These are phyloP conservation scores for Phaeosphaeriaceae sp. DNA, from an alignment of 2,329 filamentous ascomycete genomes.

Conservation along the genomic window DNA sequence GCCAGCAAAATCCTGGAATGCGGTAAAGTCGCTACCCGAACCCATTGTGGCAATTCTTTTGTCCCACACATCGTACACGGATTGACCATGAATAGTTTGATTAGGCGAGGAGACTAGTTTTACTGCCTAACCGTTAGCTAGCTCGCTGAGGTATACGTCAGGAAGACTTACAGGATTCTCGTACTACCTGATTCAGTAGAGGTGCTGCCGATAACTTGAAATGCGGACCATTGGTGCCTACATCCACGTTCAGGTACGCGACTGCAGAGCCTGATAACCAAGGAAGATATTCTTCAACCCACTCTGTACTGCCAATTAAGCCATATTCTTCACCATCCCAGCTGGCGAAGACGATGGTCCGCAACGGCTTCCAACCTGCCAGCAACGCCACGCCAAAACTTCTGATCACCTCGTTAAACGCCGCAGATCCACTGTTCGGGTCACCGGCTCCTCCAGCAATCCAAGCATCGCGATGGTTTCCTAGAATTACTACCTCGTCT, in stretches of 20 bases:
- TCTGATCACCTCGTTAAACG: slow-evolving; percentile 78
- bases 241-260: slow-evolving; percentile 86
- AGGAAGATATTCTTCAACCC: slow-evolving; percentile 87
- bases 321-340: slow-evolving; percentile 80
- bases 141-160: background rate
- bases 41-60: slow-evolving; percentile 63
- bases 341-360: slow-evolving; percentile 85
- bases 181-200: slow-evolving; percentile 74
- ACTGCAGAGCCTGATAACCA: slow-evolving; percentile 78
- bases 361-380: slow-evolving; percentile 80
- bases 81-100: slow-evolving; percentile 72
- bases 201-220: slow-evolving; percentile 74
- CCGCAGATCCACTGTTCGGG: slow-evolving; percentile 81
- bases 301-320: slow-evolving; percentile 85
- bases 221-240: slow-evolving; percentile 69
- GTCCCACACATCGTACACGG: slow-evolving; percentile 68
- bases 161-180: slow-evolving; percentile 60
- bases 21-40: slow-evolving; percentile 59
- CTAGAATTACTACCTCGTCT: slow-evolving; percentile 85
- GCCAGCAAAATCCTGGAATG: slow-evolving; percentile 61
- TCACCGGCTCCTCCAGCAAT: slow-evolving; percentile 83
- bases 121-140: slow-evolving; percentile 28
- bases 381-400: slow-evolving; percentile 74
- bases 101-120: slow-evolving; percentile 61
- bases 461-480: slow-evolving; percentile 94